A percentile compares a stretch with the other conserved stretches of the same genome.
These are phyloP conservation scores for Xylaria nigripes DNA, from an alignment of 495 filamentous ascomycete genomes.

Conservation along the genomic window DNA sequence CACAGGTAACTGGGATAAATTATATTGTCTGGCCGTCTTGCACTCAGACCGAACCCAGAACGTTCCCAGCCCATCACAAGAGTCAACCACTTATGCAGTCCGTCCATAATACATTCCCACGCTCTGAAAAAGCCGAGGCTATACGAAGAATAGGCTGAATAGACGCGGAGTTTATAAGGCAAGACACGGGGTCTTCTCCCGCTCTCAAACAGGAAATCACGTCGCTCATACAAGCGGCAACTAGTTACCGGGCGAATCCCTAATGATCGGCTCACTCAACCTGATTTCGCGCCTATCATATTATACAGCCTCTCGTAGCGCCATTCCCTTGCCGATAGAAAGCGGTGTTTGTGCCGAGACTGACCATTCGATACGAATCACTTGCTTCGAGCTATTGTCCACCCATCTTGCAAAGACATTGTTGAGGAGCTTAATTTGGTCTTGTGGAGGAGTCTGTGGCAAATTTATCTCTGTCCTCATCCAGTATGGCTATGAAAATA, in stretches of 20 bases:
- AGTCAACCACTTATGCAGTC: not conserved
- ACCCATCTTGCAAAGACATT: no score
- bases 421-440: no score
- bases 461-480: no score
- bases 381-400: no score
- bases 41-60: no score
- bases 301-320: not conserved
- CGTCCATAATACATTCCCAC: no score
- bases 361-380: no score
- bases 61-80: not conserved
- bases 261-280: not conserved
- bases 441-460: no score
- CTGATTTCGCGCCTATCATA: not conserved
- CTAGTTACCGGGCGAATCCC: not conserved
- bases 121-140: not conserved
- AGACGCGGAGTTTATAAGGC: not conserved
- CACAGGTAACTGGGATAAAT: no score
- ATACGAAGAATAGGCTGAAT: not conserved
- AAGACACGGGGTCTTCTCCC: not conserved
- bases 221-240: not conserved
- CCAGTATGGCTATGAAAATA: no score
- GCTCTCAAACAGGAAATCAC: conserved; percentile 4
- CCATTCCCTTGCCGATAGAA: not conserved
- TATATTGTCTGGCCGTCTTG: no score
- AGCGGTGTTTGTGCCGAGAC: no score